Evolutionary conservation across 768 basidiomycete species (phyloP).

Genomic region (Collybiopsis confluens): DNA sequence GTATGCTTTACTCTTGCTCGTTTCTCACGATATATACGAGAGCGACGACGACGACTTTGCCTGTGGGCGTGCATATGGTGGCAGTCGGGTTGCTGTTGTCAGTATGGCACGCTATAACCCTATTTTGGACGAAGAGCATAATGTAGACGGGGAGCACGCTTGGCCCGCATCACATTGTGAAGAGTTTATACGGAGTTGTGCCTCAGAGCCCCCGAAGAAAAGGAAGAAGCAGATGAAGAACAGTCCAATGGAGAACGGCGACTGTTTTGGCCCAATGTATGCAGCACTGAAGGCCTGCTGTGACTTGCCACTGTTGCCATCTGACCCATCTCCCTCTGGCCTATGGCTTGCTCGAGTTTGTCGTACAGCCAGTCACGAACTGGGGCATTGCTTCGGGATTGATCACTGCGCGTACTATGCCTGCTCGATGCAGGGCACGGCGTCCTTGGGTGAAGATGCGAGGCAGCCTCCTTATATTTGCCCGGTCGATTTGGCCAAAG

Average conservation of each 20-base stretch:
- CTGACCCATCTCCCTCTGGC: constrained; percentile 13
- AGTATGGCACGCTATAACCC: constrained; percentile 33
- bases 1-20: constrained; percentile 29
- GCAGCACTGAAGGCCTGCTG: constrained; percentile 17
- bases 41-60: constrained; percentile 30
- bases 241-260: not conserved
- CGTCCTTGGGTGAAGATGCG: constrained; percentile 26
- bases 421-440: constrained; percentile 32
- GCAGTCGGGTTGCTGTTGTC: constrained; percentile 33
- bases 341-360: constrained; percentile 32
- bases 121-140: constrained; percentile 22
- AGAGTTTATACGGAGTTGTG: constrained; percentile 18
- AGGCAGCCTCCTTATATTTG: constrained; percentile 32
- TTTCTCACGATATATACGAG: constrained; percentile 32
- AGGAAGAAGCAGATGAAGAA: constrained; percentile 13
- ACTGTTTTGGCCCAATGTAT: constrained; percentile 14
- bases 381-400: constrained; percentile 38
- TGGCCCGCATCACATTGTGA: constrained; percentile 35
- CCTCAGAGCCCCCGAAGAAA: constrained; percentile 2
- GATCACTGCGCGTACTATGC: constrained; percentile 35
- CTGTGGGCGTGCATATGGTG: constrained; percentile 36
- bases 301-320: constrained; percentile 12
- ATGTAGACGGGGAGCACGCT: constrained; percentile 26
- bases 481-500: constrained; percentile 28
- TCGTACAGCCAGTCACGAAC: constrained; percentile 33